Conservation (phyloP, 2,329 filamentous ascomycete species). For the Fusarium fujikuroi region DNA sequence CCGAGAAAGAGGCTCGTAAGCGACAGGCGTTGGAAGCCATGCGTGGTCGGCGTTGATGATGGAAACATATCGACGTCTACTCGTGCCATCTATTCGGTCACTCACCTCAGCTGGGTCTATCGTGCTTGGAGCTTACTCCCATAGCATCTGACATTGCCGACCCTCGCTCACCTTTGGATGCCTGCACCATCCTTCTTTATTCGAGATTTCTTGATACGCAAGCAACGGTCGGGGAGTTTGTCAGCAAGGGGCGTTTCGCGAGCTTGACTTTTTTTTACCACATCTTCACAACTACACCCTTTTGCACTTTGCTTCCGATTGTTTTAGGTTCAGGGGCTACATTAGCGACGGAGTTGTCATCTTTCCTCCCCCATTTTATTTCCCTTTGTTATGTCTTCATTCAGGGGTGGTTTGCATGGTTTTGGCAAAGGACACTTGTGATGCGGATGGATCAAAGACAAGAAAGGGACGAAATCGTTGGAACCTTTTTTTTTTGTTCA, state of each 20-base stretch:
- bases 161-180: background rate
- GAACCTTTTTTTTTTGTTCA: background rate
- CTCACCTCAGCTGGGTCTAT: background rate
- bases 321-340: slow-evolving; percentile 37
- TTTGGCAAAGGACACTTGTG: slow-evolving; percentile 23
- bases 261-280: slow-evolving; percentile 20
- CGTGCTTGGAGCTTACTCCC: background rate
- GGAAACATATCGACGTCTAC: background rate
- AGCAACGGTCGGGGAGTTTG: slow-evolving; percentile 35
- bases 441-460: slow-evolving; percentile 4
- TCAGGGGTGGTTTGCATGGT: slow-evolving; percentile 25
- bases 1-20: slow-evolving; percentile 69
- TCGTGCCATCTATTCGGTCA: background rate
- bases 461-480: slow-evolving; percentile 1
- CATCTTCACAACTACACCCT: background rate
- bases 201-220: slow-evolving; percentile 21
- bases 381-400: background rate
- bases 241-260: slow-evolving; percentile 33
- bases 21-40: slow-evolving; percentile 54
- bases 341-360: slow-evolving; percentile 55
- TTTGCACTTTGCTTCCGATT: slow-evolving; percentile 17
- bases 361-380: slow-evolving; percentile 13
- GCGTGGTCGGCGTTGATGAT: slow-evolving; percentile 47
- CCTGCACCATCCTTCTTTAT: background rate
- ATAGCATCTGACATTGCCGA: background rate